phyloP scores from a whole-genome alignment of 768 basidiomycete genomes.

The Boletus reticulatus region DNA sequence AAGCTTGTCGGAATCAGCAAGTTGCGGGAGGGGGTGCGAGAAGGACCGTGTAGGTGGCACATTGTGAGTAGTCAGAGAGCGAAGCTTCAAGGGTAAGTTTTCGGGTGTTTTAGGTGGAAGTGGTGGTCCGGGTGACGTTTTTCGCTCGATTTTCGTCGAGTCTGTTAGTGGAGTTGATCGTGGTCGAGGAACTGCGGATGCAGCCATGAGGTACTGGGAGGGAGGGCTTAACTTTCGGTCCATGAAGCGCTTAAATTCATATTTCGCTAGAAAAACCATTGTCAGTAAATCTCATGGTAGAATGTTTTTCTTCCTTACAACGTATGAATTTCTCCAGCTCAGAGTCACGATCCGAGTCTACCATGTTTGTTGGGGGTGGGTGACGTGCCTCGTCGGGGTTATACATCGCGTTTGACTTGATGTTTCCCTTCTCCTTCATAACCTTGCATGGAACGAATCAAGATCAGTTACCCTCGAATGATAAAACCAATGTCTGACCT shows the following conservation, averaged over 20 bases:
- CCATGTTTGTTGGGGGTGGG: conserved; percentile 79
- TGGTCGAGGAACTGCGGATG: conserved; percentile 22
- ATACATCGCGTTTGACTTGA: conserved; percentile 72
- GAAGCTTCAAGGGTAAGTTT: conserved; percentile 22
- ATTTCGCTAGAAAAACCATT: conserved; percentile 56
- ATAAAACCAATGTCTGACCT: conserved; percentile 46
- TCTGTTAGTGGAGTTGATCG: conserved; percentile 17
- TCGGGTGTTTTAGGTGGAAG: conserved; percentile 29
- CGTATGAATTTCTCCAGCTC: conserved; percentile 92
- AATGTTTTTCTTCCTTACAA: conserved; percentile 41
- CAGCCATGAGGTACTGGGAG: conserved; percentile 34
- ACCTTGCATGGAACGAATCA: conserved; percentile 40
- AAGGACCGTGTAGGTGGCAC: conserved; percentile 23
- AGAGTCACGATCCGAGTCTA: conserved; percentile 79
- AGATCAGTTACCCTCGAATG: conserved; percentile 7
- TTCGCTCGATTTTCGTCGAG: conserved; percentile 10
- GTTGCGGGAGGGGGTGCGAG: conserved; percentile 36
- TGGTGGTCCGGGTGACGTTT: conserved; percentile 23
- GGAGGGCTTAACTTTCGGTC: conserved; percentile 40
- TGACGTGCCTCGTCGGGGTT: conserved; percentile 82
- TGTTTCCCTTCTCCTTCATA: conserved; percentile 82
- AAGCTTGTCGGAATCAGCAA: conserved; percentile 13
- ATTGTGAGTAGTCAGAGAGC: conserved; percentile 11
- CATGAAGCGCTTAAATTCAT: conserved; percentile 72
- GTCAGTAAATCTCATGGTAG: background rate